phyloP scores from a whole-genome alignment of 2,329 filamentous ascomycete species.

The Aaosphaeria arxii region DNA sequence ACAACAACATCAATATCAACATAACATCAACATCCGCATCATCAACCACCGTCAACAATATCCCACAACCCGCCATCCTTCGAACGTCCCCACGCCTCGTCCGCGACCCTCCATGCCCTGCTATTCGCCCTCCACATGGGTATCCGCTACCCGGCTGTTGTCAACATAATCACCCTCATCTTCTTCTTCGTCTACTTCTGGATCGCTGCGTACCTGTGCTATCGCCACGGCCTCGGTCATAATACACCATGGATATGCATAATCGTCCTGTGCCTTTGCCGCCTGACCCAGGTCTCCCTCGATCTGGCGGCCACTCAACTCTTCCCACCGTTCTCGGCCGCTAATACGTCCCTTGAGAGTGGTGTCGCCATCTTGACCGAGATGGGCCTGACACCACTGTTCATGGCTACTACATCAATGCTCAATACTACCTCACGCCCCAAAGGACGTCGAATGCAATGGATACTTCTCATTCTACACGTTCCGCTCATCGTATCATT shows the following conservation, averaged over 20 bases:
- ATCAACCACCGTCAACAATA: no score
- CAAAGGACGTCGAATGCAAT: slow-evolving; percentile 37
- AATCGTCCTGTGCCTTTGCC: slow-evolving; percentile 26
- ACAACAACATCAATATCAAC: no score
- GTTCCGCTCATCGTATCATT: slow-evolving; percentile 32
- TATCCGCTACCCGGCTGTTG: slow-evolving; percentile 6
- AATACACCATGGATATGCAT: slow-evolving; percentile 35
- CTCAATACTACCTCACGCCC: slow-evolving; percentile 32
- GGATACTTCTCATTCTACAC: slow-evolving; percentile 31
- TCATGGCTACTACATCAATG: slow-evolving; percentile 33
- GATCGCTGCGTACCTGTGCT: slow-evolving; percentile 24
- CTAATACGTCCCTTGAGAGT: slow-evolving; percentile 28
- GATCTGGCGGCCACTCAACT: slow-evolving; percentile 33
- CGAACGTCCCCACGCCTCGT: no score
- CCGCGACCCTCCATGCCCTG: no score
- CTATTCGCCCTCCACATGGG: background rate
- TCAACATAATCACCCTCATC: slow-evolving; percentile 33
- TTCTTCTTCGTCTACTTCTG: slow-evolving; percentile 29
- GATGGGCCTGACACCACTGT: slow-evolving; percentile 32
- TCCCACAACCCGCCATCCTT: no score
- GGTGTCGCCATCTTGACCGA: slow-evolving; percentile 36
- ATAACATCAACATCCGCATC: no score
- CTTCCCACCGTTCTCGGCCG: slow-evolving; percentile 13
- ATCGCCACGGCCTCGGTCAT: slow-evolving; percentile 31
- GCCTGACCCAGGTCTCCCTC: slow-evolving; percentile 30